These are phyloP conservation scores for Coffea eugenioides DNA, from an alignment of 257 asterid genomes.

Conservation along the genomic window DNA sequence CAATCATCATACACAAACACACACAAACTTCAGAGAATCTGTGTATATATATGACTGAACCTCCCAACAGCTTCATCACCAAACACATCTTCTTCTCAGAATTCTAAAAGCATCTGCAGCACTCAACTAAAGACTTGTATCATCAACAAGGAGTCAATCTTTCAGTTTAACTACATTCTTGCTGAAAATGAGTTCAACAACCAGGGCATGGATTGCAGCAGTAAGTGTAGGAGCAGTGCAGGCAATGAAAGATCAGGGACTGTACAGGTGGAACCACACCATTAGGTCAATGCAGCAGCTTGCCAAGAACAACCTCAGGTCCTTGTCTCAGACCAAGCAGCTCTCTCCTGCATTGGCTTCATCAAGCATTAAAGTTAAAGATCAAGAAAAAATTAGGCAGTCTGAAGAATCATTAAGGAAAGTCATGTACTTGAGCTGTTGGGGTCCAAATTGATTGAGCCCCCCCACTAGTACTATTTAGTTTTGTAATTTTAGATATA, in stretches of 20 bases:
- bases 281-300: conserved; percentile 11
- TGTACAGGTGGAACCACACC: conserved; percentile 26
- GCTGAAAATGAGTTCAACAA: conserved; percentile 25
- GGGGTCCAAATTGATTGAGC: conserved; percentile 29
- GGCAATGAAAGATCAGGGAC: conserved; percentile 32
- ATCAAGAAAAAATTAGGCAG: not conserved
- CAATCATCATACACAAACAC: not conserved
- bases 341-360: conserved; percentile 2
- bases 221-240: conserved; percentile 25
- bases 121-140: not conserved
- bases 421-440: conserved; percentile 30
- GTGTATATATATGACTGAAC: not conserved
- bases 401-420: conserved; percentile 32
- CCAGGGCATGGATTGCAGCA: conserved; percentile 29
- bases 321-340: not conserved
- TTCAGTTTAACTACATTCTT: not conserved
- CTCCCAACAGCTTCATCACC: not conserved
- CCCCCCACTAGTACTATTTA: no score
- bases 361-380: not conserved
- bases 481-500: no score
- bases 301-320: conserved; percentile 19
- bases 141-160: not conserved
- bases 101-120: no score
- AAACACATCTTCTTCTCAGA: not conserved
- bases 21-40: not conserved